Percentiles rank a stretch among this genome's conserved stretches.
Conservation (phyloP, 1,139 yeast genomes). For the Blastobotrys petasosporus region DNA sequence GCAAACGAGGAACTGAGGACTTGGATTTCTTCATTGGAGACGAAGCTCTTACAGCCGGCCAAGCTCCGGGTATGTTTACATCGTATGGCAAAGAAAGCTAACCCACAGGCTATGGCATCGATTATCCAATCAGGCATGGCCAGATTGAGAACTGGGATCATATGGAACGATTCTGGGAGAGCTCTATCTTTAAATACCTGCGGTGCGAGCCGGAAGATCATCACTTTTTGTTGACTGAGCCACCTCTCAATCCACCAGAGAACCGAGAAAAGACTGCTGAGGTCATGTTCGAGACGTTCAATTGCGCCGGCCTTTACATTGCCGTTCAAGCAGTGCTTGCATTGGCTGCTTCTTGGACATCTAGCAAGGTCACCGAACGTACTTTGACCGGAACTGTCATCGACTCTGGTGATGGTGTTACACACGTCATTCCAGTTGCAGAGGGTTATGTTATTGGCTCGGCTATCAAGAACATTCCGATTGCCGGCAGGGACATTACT, state of each 20-base stretch:
- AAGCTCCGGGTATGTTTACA: conserved; percentile 48
- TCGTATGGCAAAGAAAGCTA: neutral
- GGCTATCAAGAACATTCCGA: conserved; percentile 93
- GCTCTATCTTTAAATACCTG: conserved; percentile 88
- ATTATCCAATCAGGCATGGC: conserved; percentile 94
- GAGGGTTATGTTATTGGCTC: conserved; percentile 98
- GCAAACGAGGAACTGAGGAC: conserved; percentile 87
- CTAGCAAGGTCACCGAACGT: conserved; percentile 89
- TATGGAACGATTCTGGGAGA: conserved; percentile 99
- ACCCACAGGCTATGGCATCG: conserved; percentile 61
- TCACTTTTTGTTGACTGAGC: conserved; percentile 89
- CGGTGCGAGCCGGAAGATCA: conserved; percentile 99
- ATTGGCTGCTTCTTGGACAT: conserved; percentile 98
- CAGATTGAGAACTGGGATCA: conserved; percentile 99
- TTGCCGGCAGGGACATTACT: conserved; percentile 98
- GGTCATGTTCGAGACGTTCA: conserved; percentile 96
- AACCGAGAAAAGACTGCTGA: conserved; percentile 94
- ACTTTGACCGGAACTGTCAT: conserved; percentile 97
- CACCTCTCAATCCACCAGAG: conserved; percentile 94
- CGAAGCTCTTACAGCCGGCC: conserved; percentile 85
- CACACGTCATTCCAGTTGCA: conserved; percentile 98
- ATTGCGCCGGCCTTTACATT: conserved; percentile 95
- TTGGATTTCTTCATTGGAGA: conserved; percentile 93
- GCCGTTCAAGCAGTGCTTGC: conserved; percentile 99
- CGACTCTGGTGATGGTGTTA: conserved; percentile 96